phyloP scores from a whole-genome alignment of 371 early-diverging fungal species.

The Apophysomyces elegans region DNA sequence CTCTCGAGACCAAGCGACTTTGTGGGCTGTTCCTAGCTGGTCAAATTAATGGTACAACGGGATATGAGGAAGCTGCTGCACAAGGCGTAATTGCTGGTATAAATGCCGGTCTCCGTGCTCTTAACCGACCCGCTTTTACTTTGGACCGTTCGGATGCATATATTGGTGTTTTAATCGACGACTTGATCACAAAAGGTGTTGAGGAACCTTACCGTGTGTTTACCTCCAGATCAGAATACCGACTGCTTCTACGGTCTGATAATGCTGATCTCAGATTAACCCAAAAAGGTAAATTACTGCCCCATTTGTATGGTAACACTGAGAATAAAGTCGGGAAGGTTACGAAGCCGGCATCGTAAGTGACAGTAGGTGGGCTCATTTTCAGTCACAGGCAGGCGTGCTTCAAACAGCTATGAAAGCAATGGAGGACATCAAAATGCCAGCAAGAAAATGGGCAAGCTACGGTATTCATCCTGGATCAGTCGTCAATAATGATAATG shows the following conservation, averaged over 20 bases:
- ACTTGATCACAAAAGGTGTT: constrained; percentile 83
- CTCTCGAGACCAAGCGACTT: constrained; percentile 80
- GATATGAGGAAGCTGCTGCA: constrained; percentile 89
- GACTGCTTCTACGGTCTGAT: constrained; percentile 76
- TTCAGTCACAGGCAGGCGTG: constrained; percentile 33
- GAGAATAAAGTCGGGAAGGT: constrained; percentile 25
- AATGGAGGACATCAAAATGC: constrained; percentile 44
- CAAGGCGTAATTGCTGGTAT: constrained; percentile 88
- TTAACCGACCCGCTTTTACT: constrained; percentile 60
- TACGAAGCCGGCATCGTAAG: constrained; percentile 59
- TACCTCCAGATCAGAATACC: constrained; percentile 85
- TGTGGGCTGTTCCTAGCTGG: constrained; percentile 82
- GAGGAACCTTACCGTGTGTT: constrained; percentile 88
- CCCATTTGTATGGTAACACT: neutral
- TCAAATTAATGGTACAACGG: constrained; percentile 90
- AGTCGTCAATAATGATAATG: constrained; percentile 47
- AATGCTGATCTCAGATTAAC: constrained; percentile 85
- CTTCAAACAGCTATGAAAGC: constrained; percentile 44
- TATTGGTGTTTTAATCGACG: constrained; percentile 87
- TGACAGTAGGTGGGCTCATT: constrained; percentile 52
- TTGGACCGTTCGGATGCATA: constrained; percentile 84
- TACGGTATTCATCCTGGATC: constrained; percentile 40
- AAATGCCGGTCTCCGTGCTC: constrained; percentile 72
- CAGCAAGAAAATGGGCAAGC: constrained; percentile 59
- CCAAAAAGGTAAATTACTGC: constrained; percentile 46